phyloP scores from a whole-genome alignment of 2,329 filamentous ascomycete genomes.

The Beauveria medogensis region DNA sequence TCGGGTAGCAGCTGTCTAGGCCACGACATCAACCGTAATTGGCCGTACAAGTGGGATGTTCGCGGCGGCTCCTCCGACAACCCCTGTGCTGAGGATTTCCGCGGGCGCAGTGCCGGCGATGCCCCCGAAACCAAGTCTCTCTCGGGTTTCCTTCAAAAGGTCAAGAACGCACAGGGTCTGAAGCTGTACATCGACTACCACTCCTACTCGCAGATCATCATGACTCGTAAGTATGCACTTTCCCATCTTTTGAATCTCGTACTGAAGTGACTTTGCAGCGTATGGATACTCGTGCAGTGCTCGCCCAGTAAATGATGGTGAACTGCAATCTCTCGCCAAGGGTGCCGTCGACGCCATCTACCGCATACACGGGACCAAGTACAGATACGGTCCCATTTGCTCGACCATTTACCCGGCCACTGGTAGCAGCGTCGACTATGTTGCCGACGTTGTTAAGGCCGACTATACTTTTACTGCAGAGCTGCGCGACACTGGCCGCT shows the following conservation, averaged over 20 bases:
- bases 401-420: slow-evolving; percentile 52
- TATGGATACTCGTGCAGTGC: slow-evolving; percentile 53
- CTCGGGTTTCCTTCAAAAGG: slow-evolving; percentile 25
- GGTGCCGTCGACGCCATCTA: slow-evolving; percentile 43
- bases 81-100: slow-evolving; percentile 43
- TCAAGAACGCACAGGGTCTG: slow-evolving; percentile 36
- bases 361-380: slow-evolving; percentile 30
- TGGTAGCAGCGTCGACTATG: slow-evolving; percentile 38
- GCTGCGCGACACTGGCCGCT: slow-evolving; percentile 27
- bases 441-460: slow-evolving; percentile 32
- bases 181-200: slow-evolving; percentile 59
- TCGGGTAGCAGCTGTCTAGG: slow-evolving; percentile 36
- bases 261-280: slow-evolving; percentile 40
- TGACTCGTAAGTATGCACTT: slow-evolving; percentile 42
- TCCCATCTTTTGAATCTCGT: slow-evolving; percentile 32
- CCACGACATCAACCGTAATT: slow-evolving; percentile 53
- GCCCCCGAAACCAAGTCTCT: slow-evolving; percentile 45
- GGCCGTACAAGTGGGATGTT: slow-evolving; percentile 46
- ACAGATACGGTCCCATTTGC: slow-evolving; percentile 46
- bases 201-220: slow-evolving; percentile 53
- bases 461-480: slow-evolving; percentile 34
- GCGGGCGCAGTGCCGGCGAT: slow-evolving; percentile 34
- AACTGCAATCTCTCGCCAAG: slow-evolving; percentile 40
- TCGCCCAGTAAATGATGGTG: slow-evolving; percentile 35
- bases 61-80: slow-evolving; percentile 42